phyloP scores from a whole-genome alignment of 2,329 filamentous ascomycete species.

The Bipolaris zeicola region DNA sequence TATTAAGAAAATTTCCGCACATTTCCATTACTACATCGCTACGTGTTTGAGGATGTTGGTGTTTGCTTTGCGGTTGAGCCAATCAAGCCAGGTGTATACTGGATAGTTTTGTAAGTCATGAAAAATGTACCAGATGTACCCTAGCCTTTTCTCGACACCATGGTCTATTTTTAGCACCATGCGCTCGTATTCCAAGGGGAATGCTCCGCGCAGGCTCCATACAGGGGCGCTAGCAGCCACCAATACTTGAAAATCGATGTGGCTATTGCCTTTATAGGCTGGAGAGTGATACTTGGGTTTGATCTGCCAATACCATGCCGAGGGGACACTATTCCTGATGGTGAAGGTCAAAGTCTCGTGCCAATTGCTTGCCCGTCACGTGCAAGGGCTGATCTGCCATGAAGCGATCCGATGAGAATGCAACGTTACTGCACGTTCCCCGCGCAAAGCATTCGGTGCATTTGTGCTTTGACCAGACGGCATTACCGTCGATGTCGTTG shows the following conservation, averaged over 20 bases:
- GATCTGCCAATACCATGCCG: background rate
- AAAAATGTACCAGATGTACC: slow-evolving; percentile 2
- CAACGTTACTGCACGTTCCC: background rate
- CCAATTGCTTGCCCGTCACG: background rate
- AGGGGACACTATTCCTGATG: background rate
- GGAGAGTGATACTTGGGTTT: background rate
- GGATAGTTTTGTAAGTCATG: background rate
- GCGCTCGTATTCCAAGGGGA: slow-evolving; percentile 9
- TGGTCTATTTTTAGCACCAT: slow-evolving; percentile 21
- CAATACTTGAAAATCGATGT: slow-evolving; percentile 10
- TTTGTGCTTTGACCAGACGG: background rate
- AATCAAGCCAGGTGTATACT: background rate
- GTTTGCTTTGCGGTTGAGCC: background rate
- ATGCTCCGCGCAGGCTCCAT: slow-evolving; percentile 1
- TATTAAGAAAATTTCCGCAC: background rate
- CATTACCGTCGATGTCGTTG: background rate
- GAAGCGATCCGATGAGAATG: background rate
- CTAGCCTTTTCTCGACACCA: background rate
- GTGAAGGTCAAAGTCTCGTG: slow-evolving; percentile 1
- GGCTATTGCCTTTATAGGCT: background rate
- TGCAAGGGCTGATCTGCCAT: background rate
- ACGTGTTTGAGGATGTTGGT: slow-evolving; percentile 1
- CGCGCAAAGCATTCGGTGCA: background rate
- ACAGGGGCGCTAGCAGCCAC: slow-evolving; percentile 12
- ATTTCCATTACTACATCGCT: slow-evolving; percentile 14